A percentile compares a stretch with the other conserved stretches of the same genome.
These are phyloP conservation scores for Herpetospermum pedunculosum DNA, from an alignment of 306 rosid species.

Conservation along the genomic window DNA sequence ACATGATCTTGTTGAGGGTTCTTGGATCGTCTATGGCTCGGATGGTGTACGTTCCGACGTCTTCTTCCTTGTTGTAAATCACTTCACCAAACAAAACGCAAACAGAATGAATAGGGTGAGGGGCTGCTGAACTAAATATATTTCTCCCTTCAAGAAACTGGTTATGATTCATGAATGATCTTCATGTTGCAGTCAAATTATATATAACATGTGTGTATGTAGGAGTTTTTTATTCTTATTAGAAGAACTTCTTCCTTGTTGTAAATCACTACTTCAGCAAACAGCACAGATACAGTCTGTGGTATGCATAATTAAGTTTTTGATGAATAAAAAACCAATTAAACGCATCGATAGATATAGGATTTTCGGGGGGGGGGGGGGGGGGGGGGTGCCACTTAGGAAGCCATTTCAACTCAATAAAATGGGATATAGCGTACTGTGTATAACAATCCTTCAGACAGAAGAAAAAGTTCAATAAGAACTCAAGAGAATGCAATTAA, in stretches of 20 bases:
- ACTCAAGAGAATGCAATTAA: background rate
- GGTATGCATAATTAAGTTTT: background rate
- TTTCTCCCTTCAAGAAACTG: background rate
- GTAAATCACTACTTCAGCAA: background rate
- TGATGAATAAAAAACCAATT: background rate
- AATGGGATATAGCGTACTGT: background rate
- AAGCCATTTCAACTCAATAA: background rate
- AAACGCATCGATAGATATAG: background rate
- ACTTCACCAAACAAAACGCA: constrained; percentile 14
- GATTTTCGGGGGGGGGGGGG: background rate
- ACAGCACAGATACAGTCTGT: background rate
- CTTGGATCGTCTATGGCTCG: constrained; percentile 27
- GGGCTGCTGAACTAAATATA: background rate
- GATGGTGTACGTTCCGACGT: constrained; percentile 22
- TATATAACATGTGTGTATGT: background rate
- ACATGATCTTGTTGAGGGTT: constrained; percentile 29
- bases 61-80: constrained; percentile 29
- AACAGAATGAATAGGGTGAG: background rate
- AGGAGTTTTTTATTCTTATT: background rate
- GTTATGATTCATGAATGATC: background rate
- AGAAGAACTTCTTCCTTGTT: background rate
- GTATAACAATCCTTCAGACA: background rate
- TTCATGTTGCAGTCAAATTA: background rate
- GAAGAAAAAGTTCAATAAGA: background rate
- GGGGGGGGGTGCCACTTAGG: background rate